Base-by-base conservation (phyloP, 1,284 basidiomycete species). In the Boletus smithii region DNA sequence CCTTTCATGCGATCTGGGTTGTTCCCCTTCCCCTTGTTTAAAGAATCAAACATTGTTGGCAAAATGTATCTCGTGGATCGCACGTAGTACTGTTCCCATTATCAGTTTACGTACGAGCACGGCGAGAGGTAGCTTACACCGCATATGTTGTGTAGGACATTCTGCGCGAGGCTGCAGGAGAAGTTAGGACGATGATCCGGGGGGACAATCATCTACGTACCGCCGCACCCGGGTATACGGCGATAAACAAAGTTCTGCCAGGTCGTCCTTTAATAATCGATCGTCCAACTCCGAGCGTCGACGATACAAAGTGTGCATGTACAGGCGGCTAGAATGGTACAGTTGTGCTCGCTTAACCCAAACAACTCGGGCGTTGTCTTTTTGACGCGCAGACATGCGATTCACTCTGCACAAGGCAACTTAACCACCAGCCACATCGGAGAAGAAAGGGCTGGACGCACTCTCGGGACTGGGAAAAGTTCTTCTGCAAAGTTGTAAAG, bases 1-100 rank as follows among this genome's bases (percentile, higher is more conserved):
- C 91, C 90, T 66, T 99, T 99, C 84, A 97, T 97, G 42, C 88
- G 79, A 69, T 98, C 95, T 18, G 94, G 91, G 59, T 93, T 89
- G 50, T 78, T 85, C 5, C 88, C 91, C 60, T 84, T 86, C 5
- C 88, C 91, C 59, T 84, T 86, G 45, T 73, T 68, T 37, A 91
- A 66, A 0, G 90, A 83, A 34, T 84, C 77, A 59, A 95, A 85
- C 29, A 95, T 71, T 20, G 73, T 74, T 1, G 89, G 85, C 44
- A 69, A 42, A 24, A 69, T 80, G 53, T 87, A 79, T 50, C 83
- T 76, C 50, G 88, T 88, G 2, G 91, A 88, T 35, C 93, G 86
- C 47, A 92, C 78, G 59, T 88, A 97, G 59, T 87, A 85, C 80
- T 90, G 53, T 35, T 22, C 20, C n/a, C 4, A 16, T 17, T 11